phyloP scores from a whole-genome alignment of 2,329 filamentous ascomycete species.

The Colletotrichum godetiae region DNA sequence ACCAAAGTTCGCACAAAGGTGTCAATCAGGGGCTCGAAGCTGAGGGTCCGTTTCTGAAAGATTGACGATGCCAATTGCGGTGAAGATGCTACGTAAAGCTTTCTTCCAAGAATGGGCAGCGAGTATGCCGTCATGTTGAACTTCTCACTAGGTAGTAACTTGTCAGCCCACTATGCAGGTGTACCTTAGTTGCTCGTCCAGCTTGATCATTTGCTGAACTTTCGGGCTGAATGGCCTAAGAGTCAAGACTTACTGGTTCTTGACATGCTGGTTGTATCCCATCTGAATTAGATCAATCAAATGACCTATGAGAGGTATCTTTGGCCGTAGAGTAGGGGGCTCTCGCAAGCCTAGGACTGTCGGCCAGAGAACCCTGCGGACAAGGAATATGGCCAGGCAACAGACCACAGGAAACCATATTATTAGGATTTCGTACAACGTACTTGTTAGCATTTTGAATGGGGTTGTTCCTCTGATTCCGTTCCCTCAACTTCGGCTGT shows the following conservation, averaged over 20 bases:
- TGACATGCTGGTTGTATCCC: not conserved
- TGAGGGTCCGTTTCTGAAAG: conserved; percentile 52
- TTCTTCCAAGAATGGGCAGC: conserved; percentile 54
- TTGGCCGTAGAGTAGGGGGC: conserved; percentile 52
- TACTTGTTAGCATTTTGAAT: not conserved
- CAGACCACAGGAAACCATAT: not conserved
- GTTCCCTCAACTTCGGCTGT: not conserved
- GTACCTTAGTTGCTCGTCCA: not conserved
- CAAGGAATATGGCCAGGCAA: not conserved
- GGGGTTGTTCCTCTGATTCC: not conserved
- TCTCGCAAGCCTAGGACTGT: conserved; percentile 45
- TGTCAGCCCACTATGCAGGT: not conserved
- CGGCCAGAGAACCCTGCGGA: not conserved
- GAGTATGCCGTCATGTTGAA: conserved; percentile 48
- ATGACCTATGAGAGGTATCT: conserved; percentile 57
- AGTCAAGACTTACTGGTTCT: not conserved
- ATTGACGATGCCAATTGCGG: conserved; percentile 52
- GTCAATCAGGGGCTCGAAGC: conserved; percentile 54
- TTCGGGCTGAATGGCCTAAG: not conserved
- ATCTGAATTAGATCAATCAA: conserved; percentile 53
- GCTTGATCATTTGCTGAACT: not conserved
- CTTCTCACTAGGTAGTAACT: not conserved
- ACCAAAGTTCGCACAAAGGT: conserved; percentile 51
- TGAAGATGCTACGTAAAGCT: conserved; percentile 55
- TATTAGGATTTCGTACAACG: not conserved